Conservation (phyloP, 495 filamentous ascomycete genomes). For the Neurospora pannonica region DNA sequence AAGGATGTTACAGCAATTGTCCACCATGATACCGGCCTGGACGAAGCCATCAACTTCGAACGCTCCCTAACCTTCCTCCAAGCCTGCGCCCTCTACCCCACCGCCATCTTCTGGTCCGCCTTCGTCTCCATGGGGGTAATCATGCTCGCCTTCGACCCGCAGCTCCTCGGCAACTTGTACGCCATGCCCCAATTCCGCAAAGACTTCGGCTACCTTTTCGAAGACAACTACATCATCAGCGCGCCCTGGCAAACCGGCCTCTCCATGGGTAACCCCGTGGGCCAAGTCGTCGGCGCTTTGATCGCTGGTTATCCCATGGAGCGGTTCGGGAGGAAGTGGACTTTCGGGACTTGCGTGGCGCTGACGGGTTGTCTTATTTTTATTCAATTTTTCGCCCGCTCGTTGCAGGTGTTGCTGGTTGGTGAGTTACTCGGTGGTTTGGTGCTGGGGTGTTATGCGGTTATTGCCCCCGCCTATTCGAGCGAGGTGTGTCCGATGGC, state of each 20-base stretch:
- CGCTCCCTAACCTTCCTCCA: slow-evolving; percentile 24
- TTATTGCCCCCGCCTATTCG: slow-evolving; percentile 51
- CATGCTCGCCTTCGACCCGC: slow-evolving; percentile 37
- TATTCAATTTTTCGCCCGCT: slow-evolving; percentile 48
- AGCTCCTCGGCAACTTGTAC: slow-evolving; percentile 36
- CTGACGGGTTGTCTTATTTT: slow-evolving; percentile 42
- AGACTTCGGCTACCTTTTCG: slow-evolving; percentile 31
- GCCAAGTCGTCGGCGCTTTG: slow-evolving; percentile 38
- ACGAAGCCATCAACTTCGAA: slow-evolving; percentile 25
- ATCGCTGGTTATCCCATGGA: slow-evolving; percentile 38
- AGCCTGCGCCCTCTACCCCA: slow-evolving; percentile 30
- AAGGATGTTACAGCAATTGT: neutral
- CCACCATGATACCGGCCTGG: slow-evolving; percentile 12
- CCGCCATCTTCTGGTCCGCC: slow-evolving; percentile 31
- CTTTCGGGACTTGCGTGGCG: slow-evolving; percentile 31
- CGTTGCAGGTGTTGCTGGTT: slow-evolving; percentile 31
- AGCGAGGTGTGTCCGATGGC: slow-evolving; percentile 53
- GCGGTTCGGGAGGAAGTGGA: slow-evolving; percentile 35
- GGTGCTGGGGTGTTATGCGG: slow-evolving; percentile 43
- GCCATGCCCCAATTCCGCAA: slow-evolving; percentile 35
- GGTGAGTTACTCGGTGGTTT: slow-evolving; percentile 46
- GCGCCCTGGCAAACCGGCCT: slow-evolving; percentile 42
- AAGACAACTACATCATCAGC: slow-evolving; percentile 21
- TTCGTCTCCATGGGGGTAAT: slow-evolving; percentile 37
- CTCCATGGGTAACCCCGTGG: slow-evolving; percentile 33